Evolutionary conservation across 441 rosid genomes (phyloP).

Genomic region (Geranium incanum): DNA sequence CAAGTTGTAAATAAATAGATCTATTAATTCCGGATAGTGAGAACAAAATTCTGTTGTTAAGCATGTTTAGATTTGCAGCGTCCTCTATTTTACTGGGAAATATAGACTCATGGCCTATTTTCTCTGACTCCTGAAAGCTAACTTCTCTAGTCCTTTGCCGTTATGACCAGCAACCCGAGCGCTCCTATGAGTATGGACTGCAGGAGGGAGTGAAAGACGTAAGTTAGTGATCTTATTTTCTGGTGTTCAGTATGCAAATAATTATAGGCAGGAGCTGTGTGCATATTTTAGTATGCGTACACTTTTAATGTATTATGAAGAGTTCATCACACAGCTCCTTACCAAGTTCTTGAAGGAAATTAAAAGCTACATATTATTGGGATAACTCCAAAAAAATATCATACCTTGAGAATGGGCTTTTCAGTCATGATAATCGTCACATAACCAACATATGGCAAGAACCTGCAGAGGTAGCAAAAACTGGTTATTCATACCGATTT

Average conservation of each 20-base stretch:
- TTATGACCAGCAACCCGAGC: conserved; percentile 64
- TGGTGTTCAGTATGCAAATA: neutral
- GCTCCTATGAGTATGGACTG: conserved; percentile 82
- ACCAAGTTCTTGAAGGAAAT: neutral
- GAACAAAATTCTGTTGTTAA: too few species aligned
- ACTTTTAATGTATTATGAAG: neutral
- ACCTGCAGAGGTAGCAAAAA: conserved; percentile 35
- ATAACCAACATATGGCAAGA: conserved; percentile 91
- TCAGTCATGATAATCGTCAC: conserved; percentile 88
- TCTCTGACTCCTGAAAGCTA: neutral
- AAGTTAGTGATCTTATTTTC: neutral
- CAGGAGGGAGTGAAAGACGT: conserved; percentile 15
- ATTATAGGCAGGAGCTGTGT: too few species aligned
- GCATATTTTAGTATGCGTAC: neutral
- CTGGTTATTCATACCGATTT: neutral
- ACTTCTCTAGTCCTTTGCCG: conserved; percentile 53
- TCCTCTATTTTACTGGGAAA: too few species aligned
- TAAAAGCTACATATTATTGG: conserved; percentile 1
- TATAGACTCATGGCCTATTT: neutral
- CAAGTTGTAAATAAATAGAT: too few species aligned
- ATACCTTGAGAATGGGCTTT: conserved; percentile 84
- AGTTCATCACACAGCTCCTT: neutral
- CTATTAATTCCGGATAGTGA: too few species aligned
- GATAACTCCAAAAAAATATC: conserved; percentile 7
- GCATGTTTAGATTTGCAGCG: too few species aligned